Evolutionary conservation across 768 basidiomycete species (phyloP).

Genomic region (Mycena floridula): DNA sequence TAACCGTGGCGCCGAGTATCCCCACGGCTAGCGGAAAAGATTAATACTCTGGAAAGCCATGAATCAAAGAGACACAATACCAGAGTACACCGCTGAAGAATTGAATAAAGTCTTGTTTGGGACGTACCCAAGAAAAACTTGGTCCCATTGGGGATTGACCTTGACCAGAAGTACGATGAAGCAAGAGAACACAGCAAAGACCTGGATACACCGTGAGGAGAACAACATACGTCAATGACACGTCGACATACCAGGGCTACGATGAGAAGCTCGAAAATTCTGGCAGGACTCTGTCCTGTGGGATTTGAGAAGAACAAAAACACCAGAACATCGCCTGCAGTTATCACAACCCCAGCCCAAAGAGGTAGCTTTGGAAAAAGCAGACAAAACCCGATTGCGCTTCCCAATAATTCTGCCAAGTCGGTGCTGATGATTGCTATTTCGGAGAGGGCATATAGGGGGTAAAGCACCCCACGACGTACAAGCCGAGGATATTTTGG

Average conservation of each 20-base stretch:
- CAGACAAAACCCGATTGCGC: constrained; percentile 64
- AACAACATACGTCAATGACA: constrained; percentile 11
- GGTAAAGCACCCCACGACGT: constrained; percentile 45
- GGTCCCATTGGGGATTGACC: constrained; percentile 57
- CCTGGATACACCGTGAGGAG: constrained; percentile 23
- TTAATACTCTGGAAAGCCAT: constrained; percentile 21
- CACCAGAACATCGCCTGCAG: constrained; percentile 52
- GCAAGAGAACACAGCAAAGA: constrained; percentile 56
- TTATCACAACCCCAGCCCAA: constrained; percentile 51
- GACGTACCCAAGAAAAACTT: constrained; percentile 64
- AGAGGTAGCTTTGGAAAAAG: constrained; percentile 53
- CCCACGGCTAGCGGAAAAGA: constrained; percentile 40
- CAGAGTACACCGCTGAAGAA: constrained; percentile 44
- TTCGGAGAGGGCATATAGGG: constrained; percentile 49
- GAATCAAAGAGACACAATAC: no score
- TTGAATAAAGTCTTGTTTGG: constrained; percentile 49
- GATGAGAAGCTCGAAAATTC: constrained; percentile 51
- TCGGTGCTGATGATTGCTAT: constrained; percentile 64
- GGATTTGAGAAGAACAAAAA: constrained; percentile 60
- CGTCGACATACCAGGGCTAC: constrained; percentile 40
- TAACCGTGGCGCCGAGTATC: constrained; percentile 67
- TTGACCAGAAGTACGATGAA: constrained; percentile 62
- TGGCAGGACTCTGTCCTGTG: constrained; percentile 46
- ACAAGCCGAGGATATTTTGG: constrained; percentile 40
- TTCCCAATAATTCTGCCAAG: constrained; percentile 63